Evolutionary conservation across 495 filamentous ascomycete species (phyloP).

Genomic region (Penicillium fimorum): DNA sequence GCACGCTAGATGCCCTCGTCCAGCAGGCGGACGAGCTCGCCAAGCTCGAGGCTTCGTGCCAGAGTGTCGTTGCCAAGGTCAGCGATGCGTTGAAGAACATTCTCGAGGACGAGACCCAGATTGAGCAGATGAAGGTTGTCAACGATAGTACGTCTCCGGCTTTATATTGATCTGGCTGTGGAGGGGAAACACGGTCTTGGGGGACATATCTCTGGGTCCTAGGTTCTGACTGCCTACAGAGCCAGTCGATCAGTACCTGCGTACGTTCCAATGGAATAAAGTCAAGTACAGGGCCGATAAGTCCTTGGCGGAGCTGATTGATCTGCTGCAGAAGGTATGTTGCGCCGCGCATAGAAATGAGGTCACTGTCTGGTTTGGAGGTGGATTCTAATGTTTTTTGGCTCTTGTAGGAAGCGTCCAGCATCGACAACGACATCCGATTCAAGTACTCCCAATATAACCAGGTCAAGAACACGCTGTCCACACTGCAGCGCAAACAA

Average conservation of each 20-base stretch:
- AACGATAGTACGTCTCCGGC: constrained; percentile 77
- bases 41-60: constrained; percentile 78
- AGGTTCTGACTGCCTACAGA: constrained; percentile 50
- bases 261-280: constrained; percentile 91
- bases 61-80: constrained; percentile 82
- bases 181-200: neutral
- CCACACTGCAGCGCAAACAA: constrained; percentile 78
- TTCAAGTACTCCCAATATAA: constrained; percentile 92
- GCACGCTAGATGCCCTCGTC: constrained; percentile 91
- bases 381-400: neutral
- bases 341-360: neutral
- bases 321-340: constrained; percentile 77
- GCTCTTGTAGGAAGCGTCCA: constrained; percentile 65
- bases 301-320: constrained; percentile 78
- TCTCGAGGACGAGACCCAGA: constrained; percentile 78
- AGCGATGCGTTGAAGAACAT: constrained; percentile 78
- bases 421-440: constrained; percentile 92
- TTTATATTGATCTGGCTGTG: neutral
- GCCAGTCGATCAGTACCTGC: constrained; percentile 88
- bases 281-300: constrained; percentile 93
- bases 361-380: neutral
- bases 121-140: constrained; percentile 84
- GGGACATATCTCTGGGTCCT: neutral
- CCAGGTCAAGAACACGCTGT: constrained; percentile 75
- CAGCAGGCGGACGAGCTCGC: constrained; percentile 93